Conservation (phyloP, 371 early-diverging fungal genomes). For the Zychaea mexicana region DNA sequence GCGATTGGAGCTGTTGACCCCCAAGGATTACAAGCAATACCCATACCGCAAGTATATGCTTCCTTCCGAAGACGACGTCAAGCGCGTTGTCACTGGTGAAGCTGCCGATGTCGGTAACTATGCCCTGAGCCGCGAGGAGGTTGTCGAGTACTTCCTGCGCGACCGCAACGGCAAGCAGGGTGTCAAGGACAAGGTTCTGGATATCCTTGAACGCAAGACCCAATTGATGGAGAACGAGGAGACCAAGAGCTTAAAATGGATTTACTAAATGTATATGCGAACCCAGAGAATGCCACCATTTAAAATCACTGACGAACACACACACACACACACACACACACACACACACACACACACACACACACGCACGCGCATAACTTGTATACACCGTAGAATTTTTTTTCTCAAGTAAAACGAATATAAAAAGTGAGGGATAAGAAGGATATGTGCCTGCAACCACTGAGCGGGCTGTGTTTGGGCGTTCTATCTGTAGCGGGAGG, state of each 20-base stretch:
- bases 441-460: too few species aligned
- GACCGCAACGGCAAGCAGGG: slow-evolving; percentile 72
- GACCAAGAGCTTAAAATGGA: slow-evolving; percentile 45
- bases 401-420: too few species aligned
- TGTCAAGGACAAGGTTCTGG: slow-evolving; percentile 69
- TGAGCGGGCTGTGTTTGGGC: too few species aligned
- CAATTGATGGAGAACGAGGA: slow-evolving; percentile 32
- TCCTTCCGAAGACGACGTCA: slow-evolving; percentile 82
- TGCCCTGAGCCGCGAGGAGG: slow-evolving; percentile 66
- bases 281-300: too few species aligned
- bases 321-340: too few species aligned
- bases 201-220: slow-evolving; percentile 69
- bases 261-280: too few species aligned
- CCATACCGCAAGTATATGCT: slow-evolving; percentile 80
- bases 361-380: too few species aligned
- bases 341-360: too few species aligned
- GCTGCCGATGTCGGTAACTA: slow-evolving; percentile 58
- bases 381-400: too few species aligned
- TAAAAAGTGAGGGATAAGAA: too few species aligned
- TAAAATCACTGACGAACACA: not conserved
- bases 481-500: too few species aligned
- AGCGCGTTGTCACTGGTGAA: slow-evolving; percentile 65
- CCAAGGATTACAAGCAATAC: slow-evolving; percentile 55
- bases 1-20: slow-evolving; percentile 34
- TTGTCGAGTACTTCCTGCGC: slow-evolving; percentile 67